Evolutionary conservation across 768 basidiomycete genomes (phyloP).

Genomic region (Xerocomus brunneocitrinus): DNA sequence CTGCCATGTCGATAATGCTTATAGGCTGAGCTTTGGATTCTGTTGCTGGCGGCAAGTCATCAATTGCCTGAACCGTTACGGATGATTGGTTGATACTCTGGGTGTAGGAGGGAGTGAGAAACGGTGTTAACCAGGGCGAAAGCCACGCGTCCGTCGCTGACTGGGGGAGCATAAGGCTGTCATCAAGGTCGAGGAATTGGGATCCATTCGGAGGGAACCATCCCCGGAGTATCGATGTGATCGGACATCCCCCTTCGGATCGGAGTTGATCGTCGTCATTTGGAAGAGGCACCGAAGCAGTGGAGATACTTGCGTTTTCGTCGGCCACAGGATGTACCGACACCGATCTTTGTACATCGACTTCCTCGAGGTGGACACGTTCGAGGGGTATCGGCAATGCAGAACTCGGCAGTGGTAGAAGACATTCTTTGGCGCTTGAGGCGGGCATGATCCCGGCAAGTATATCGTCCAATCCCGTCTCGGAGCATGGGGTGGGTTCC

Average conservation of each 20-base stretch:
- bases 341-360: background rate
- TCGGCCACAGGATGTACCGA: background rate
- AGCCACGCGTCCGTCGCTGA: background rate
- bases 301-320: background rate
- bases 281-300: background rate
- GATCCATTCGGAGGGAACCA: slow-evolving; percentile 26
- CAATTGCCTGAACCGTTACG: background rate
- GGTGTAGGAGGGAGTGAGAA: background rate
- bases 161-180: slow-evolving; percentile 11
- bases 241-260: background rate
- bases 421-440: slow-evolving; percentile 3
- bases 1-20: background rate
- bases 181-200: slow-evolving; percentile 23
- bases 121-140: slow-evolving; percentile 7
- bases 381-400: background rate
- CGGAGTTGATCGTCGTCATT: slow-evolving; percentile 2
- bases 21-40: background rate
- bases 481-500: slow-evolving; percentile 4
- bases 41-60: background rate
- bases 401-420: background rate
- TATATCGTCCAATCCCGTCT: slow-evolving; percentile 18
- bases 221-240: slow-evolving; percentile 15
- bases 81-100: background rate
- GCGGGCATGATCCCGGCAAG: slow-evolving; percentile 8
- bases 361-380: background rate